A percentile compares a stretch with the other conserved stretches of the same genome.
phyloP scores from a whole-genome alignment of 805 yeast species.

The Yarrowia divulgata region DNA sequence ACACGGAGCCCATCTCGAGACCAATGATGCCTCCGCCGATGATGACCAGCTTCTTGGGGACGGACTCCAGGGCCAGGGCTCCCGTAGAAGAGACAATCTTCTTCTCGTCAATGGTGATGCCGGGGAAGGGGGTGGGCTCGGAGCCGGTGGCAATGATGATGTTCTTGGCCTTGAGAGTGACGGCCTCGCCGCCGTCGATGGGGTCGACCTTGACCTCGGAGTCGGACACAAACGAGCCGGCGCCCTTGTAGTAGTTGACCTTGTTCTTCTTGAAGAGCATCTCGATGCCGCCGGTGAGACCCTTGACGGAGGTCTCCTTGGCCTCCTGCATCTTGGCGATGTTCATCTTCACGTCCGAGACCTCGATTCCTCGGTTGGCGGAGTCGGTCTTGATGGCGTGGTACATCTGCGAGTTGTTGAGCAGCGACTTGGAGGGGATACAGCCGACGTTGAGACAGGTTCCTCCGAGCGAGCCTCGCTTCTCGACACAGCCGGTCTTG shows the following conservation, averaged over 20 bases:
- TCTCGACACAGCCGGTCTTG: slow-evolving; percentile 95
- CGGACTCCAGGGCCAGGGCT: slow-evolving; percentile 78
- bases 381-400: slow-evolving; percentile 90
- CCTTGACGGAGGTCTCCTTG: slow-evolving; percentile 87
- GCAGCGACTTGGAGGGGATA: slow-evolving; percentile 94
- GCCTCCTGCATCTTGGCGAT: slow-evolving; percentile 84
- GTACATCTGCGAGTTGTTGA: slow-evolving; percentile 92
- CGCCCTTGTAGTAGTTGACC: slow-evolving; percentile 92
- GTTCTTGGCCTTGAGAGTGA: slow-evolving; percentile 78
- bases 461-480: slow-evolving; percentile 96
- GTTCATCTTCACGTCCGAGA: slow-evolving; percentile 74
- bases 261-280: slow-evolving; percentile 94
- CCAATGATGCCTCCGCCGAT: slow-evolving; percentile 99
- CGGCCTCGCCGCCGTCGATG: slow-evolving; percentile 81
- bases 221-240: slow-evolving; percentile 86
- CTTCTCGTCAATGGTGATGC: slow-evolving; percentile 94
- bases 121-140: slow-evolving; percentile 98
- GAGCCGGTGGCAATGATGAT: slow-evolving; percentile 98
- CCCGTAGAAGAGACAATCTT: slow-evolving; percentile 97
- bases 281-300: slow-evolving; percentile 93
- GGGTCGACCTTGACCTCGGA: slow-evolving; percentile 80
- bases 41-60: slow-evolving; percentile 89
- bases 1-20: slow-evolving; percentile 98
- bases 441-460: slow-evolving; percentile 99
- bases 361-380: slow-evolving; percentile 86